Conservation (phyloP, 176 grass and related monocot species). For the Elymus sibiricus region DNA sequence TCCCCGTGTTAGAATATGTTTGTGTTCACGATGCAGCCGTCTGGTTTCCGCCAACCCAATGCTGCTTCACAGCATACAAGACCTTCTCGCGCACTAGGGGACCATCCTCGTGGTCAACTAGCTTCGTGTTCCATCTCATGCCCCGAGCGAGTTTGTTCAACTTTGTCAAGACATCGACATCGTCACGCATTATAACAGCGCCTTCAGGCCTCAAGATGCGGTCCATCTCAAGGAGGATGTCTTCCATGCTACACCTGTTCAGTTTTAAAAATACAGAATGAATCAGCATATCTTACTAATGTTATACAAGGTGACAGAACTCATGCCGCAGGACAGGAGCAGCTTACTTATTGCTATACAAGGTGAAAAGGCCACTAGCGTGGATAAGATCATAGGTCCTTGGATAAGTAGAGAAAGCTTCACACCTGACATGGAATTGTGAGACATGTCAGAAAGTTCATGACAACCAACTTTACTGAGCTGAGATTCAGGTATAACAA, state of each 20-base stretch:
- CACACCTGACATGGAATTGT: constrained; percentile 50
- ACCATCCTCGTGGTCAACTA: constrained; percentile 80
- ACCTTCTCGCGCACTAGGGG: constrained; percentile 59
- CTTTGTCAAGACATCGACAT: constrained; percentile 56
- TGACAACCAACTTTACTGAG: background rate
- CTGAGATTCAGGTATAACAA: background rate
- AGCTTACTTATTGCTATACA: constrained; percentile 75
- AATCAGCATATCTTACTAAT: background rate
- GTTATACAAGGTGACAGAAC: background rate
- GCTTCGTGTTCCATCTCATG: constrained; percentile 76
- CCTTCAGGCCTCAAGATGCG: constrained; percentile 87
- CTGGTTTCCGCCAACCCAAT: constrained; percentile 77
- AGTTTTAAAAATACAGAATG: constrained; percentile 10
- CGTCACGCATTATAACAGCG: constrained; percentile 60
- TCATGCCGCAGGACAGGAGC: background rate
- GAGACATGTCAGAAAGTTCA: background rate
- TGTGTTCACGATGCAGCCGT: constrained; percentile 46
- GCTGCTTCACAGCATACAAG: constrained; percentile 72
- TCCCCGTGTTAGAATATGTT: constrained; percentile 1
- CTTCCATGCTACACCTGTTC: constrained; percentile 67
- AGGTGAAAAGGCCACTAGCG: constrained; percentile 63
- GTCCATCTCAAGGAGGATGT: constrained; percentile 83
- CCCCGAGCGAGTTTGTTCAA: constrained; percentile 59
- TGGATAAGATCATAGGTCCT: constrained; percentile 89
- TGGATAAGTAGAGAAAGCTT: constrained; percentile 91